Evolutionary conservation across 2,329 filamentous ascomycete genomes (phyloP).

Genomic region (Apiospora aurea): DNA sequence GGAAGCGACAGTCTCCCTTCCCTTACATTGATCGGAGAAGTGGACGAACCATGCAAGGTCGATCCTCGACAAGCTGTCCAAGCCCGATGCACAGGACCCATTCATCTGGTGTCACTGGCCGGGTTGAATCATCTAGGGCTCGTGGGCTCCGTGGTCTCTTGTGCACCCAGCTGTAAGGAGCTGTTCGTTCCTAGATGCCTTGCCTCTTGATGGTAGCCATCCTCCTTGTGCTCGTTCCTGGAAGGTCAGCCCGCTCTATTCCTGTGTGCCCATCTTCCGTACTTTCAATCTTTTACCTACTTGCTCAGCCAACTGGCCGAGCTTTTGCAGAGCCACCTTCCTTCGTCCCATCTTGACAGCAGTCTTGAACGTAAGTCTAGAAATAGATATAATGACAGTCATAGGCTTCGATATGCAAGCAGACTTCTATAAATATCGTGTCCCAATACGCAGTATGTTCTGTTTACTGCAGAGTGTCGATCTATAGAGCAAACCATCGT

Average conservation of each 20-base stretch:
- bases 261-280: background rate
- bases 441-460: background rate
- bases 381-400: background rate
- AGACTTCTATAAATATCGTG: constrained; percentile 1
- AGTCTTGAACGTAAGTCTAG: background rate
- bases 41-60: constrained; percentile 18
- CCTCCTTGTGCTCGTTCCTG: background rate
- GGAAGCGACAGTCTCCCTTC: background rate
- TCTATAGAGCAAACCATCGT: too few relatives aligned
- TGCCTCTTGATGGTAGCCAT: background rate
- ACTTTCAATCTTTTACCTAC: background rate
- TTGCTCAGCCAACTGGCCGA: background rate
- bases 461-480: background rate
- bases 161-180: background rate
- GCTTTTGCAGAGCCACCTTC: background rate
- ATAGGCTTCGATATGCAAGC: background rate
- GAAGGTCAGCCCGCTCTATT: background rate
- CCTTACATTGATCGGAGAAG: constrained; percentile 1
- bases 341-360: background rate
- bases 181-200: background rate
- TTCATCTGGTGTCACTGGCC: background rate
- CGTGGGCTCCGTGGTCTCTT: background rate
- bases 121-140: background rate
- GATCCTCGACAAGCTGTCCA: background rate
- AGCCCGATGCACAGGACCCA: background rate